Evolutionary conservation across 2,329 filamentous ascomycete species (phyloP).

Genomic region (Teratosphaeria gauchensis): DNA sequence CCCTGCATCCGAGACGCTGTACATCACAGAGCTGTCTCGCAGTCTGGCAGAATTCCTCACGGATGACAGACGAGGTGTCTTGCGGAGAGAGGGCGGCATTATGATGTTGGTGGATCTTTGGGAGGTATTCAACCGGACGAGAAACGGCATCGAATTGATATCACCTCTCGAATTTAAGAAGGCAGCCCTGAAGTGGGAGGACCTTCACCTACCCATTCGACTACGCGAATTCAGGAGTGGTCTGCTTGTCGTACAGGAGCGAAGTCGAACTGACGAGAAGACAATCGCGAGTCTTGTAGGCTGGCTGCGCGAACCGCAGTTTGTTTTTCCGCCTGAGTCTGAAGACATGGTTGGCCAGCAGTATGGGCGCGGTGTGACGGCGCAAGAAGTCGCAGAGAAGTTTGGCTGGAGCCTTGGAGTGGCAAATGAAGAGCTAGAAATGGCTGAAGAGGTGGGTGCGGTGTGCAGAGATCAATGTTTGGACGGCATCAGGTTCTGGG

Average conservation of each 20-base stretch:
- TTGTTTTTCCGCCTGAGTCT: constrained; percentile 28
- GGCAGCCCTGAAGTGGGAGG: constrained; percentile 80
- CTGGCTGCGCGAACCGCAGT: constrained; percentile 58
- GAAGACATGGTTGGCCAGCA: constrained; percentile 64
- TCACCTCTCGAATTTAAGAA: constrained; percentile 87
- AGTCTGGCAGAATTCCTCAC: constrained; percentile 84
- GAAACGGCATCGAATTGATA: constrained; percentile 88
- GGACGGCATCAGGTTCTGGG: constrained; percentile 88
- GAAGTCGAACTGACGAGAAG: constrained; percentile 81
- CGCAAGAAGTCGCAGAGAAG: constrained; percentile 75
- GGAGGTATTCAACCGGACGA: constrained; percentile 87
- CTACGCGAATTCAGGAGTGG: constrained; percentile 85
- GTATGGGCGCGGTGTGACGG: constrained; percentile 80
- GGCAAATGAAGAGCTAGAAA: constrained; percentile 87
- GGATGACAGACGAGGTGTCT: constrained; percentile 68
- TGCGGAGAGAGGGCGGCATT: constrained; percentile 74
- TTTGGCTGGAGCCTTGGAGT: constrained; percentile 98
- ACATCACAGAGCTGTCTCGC: constrained; percentile 75
- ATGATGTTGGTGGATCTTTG: constrained; percentile 84
- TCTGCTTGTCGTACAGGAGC: constrained; percentile 83
- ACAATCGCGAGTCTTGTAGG: constrained; percentile 66
- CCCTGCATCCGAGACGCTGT: constrained; percentile 63
- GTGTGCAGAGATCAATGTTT: constrained; percentile 86
- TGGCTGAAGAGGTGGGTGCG: constrained; percentile 85
- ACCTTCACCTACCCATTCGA: constrained; percentile 73